These are phyloP conservation scores for button mushroom (Agaricus bisporus) DNA, from an alignment of 768 basidiomycete genomes.

Conservation along the genomic window DNA sequence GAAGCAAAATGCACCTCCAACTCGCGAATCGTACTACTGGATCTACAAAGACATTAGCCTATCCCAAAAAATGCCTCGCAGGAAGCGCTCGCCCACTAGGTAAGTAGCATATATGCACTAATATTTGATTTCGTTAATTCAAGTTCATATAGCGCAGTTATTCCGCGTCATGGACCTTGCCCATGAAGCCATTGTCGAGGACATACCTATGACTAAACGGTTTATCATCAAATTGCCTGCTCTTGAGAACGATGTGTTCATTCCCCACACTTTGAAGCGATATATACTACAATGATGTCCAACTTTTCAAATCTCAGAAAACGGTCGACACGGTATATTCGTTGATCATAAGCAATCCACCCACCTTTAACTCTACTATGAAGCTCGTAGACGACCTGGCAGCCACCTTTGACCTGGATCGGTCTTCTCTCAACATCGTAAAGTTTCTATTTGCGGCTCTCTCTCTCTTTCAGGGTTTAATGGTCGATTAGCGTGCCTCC, in stretches of 20 bases:
- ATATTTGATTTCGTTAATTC: neutral
- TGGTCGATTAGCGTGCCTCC: slow-evolving; percentile 61
- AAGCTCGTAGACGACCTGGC: slow-evolving; percentile 89
- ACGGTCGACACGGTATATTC: slow-evolving; percentile 66
- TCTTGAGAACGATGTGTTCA: slow-evolving; percentile 5
- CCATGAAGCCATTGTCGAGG: slow-evolving; percentile 58
- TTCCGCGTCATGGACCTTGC: slow-evolving; percentile 59
- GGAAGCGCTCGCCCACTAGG: slow-evolving; percentile 37
- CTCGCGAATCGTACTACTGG: slow-evolving; percentile 29
- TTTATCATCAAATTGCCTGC: slow-evolving; percentile 15
- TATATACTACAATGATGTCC: slow-evolving; percentile 82
- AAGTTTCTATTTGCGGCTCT: slow-evolving; percentile 32
- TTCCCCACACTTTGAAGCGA: slow-evolving; percentile 44
- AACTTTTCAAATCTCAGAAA: slow-evolving; percentile 71
- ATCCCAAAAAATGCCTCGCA: slow-evolving; percentile 26
- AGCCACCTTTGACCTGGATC: slow-evolving; percentile 67
- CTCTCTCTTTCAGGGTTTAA: neutral
- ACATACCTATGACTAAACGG: slow-evolving; percentile 62
- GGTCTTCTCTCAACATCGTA: slow-evolving; percentile 70
- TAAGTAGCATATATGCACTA: slow-evolving; percentile 17
- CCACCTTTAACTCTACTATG: neutral
- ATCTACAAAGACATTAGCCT: slow-evolving; percentile 20
- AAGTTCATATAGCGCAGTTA: slow-evolving; percentile 48
- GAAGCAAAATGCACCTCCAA: slow-evolving; percentile 25
- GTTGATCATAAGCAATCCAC: neutral